Evolutionary conservation across 441 rosid genomes (phyloP).

Genomic region (Croton setiger): DNA sequence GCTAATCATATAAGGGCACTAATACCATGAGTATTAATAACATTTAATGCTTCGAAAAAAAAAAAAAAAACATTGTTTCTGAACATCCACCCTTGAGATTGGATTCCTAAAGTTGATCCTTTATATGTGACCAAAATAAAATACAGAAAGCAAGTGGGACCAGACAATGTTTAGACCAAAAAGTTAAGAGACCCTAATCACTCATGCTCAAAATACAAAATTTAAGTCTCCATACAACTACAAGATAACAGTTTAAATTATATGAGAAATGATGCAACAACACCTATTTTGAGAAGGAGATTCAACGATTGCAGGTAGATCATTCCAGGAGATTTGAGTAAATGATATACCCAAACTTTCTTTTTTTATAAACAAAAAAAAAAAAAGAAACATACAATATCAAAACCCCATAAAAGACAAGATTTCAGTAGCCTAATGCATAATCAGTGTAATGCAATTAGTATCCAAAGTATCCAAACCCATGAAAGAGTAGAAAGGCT

Average conservation of each 20-base stretch:
- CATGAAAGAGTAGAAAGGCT: too few species aligned
- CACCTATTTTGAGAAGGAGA: background rate
- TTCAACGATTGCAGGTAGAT: background rate
- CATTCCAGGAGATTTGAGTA: background rate
- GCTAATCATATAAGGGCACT: background rate
- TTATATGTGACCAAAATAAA: background rate
- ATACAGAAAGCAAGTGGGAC: background rate
- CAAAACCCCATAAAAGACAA: background rate
- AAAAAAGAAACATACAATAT: background rate
- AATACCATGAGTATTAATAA: background rate
- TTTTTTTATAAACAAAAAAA: background rate
- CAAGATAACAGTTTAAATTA: background rate
- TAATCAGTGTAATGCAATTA: background rate
- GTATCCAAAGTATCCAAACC: too few species aligned
- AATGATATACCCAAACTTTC: background rate
- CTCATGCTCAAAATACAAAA: background rate
- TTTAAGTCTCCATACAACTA: too few species aligned
- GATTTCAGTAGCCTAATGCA: background rate
- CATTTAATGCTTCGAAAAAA: background rate
- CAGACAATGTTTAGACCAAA: background rate
- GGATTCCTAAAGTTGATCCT: slow-evolving; percentile 1
- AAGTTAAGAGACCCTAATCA: background rate
- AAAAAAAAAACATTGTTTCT: background rate
- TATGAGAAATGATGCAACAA: background rate
- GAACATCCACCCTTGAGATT: background rate